Percentiles rank a stretch among this genome's conserved stretches.
Conservation (phyloP, 495 filamentous ascomycete species). For the Aspergillus homomorphus region DNA sequence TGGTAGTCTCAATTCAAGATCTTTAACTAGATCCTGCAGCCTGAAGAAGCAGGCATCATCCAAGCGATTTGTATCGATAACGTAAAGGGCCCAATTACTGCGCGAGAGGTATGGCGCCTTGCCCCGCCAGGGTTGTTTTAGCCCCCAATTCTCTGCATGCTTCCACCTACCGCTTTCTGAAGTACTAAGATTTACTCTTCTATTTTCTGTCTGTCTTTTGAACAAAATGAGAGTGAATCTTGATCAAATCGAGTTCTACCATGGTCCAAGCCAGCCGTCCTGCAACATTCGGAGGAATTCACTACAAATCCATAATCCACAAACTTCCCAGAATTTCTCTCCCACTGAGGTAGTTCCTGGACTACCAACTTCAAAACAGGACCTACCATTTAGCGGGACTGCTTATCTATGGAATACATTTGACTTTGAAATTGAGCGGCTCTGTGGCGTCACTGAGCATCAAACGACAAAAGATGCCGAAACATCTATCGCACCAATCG, state of each 20-base stretch:
- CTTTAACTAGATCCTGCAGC: no score
- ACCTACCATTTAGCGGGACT: neutral
- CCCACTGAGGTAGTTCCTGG: neutral
- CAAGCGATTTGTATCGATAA: no score
- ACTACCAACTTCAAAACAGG: neutral
- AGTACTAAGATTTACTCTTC: no score
- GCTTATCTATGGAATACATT: neutral
- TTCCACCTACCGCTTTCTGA: no score
- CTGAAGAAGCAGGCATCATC: no score
- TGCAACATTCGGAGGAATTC: neutral
- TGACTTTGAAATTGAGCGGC: neutral
- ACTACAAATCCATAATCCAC: neutral
- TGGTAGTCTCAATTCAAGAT: no score
- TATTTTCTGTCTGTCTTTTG: no score
- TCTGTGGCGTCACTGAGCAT: neutral
- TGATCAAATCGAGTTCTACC: constrained; percentile 3
- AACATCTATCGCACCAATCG: neutral
- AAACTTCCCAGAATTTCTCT: neutral
- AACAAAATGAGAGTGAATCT: neutral
- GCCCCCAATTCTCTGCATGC: no score
- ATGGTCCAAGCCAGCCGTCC: neutral
- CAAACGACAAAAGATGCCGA: neutral
- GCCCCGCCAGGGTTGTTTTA: no score
- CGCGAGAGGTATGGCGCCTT: no score
- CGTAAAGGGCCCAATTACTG: no score